phyloP scores from a whole-genome alignment of 148 eudicot genomes.

The Chenopodium formosanum region DNA sequence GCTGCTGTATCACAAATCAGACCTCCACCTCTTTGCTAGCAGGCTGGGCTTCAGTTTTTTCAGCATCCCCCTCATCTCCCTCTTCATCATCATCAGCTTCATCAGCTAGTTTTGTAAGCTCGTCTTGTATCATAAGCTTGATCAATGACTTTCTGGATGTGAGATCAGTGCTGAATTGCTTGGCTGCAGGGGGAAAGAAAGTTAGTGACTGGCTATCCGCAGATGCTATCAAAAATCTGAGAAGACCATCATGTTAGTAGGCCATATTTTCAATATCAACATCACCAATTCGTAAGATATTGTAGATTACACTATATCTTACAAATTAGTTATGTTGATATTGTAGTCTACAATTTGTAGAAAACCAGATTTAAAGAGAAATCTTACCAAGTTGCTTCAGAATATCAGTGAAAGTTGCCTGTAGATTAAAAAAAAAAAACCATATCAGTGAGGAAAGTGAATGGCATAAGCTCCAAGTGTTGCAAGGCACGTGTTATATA shows the following conservation, averaged over 20 bases:
- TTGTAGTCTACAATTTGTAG: background rate
- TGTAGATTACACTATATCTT: background rate
- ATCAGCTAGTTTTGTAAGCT: constrained; percentile 87
- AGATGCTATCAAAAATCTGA: background rate
- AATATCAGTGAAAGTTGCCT: constrained; percentile 97
- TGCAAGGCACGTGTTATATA: background rate
- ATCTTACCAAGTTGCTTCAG: constrained; percentile 80
- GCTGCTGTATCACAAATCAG: constrained; percentile 27
- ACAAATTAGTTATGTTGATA: too few species aligned
- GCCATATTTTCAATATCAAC: background rate
- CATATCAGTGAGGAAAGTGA: constrained; percentile 11
- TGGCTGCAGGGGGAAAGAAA: constrained; percentile 41
- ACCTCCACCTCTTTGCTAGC: constrained; percentile 46
- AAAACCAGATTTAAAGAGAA: background rate
- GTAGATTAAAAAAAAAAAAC: constrained; percentile 20
- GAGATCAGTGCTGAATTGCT: constrained; percentile 60
- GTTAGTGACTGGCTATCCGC: background rate
- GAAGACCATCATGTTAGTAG: background rate
- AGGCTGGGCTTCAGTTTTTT: constrained; percentile 46
- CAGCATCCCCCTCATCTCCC: constrained; percentile 44
- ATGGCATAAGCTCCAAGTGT: background rate
- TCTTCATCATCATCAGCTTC: constrained; percentile 89
- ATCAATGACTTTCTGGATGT: constrained; percentile 60
- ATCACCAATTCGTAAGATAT: background rate
- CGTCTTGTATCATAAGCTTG: constrained; percentile 88